A percentile compares a stretch with the other conserved stretches of the same genome.
Evolutionary conservation across 2,329 filamentous ascomycete genomes (phyloP).

Genomic region (Tolypocladium album): DNA sequence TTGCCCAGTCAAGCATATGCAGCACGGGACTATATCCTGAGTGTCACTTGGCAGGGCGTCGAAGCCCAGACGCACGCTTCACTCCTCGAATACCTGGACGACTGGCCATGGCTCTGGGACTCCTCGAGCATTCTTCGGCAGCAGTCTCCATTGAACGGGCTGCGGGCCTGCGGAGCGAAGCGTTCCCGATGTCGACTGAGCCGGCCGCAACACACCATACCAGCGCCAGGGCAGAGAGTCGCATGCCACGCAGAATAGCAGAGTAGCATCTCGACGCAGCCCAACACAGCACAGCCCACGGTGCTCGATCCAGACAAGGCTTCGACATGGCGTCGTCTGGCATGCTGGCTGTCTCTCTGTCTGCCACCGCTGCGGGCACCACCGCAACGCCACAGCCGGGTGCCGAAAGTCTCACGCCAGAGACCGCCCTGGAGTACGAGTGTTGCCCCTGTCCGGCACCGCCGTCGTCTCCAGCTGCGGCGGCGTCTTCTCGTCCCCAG

Average conservation of each 20-base stretch:
- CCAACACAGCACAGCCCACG: too few relatives aligned
- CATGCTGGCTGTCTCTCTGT: neutral
- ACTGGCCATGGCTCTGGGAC: neutral
- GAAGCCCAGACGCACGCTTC: neutral
- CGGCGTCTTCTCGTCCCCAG: neutral
- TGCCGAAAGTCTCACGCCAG: neutral
- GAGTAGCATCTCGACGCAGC: neutral
- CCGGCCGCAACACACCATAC: neutral
- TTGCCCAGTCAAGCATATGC: neutral
- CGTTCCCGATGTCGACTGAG: neutral
- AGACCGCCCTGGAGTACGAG: neutral
- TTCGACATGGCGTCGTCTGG: neutral
- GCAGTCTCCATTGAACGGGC: neutral
- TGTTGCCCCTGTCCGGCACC: neutral
- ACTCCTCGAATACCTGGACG: neutral
- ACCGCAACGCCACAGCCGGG: neutral
- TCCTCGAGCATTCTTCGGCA: neutral
- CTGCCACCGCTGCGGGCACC: neutral
- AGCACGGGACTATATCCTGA: neutral
- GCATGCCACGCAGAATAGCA: neutral
- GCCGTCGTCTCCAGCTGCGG: neutral
- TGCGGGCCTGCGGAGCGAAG: neutral
- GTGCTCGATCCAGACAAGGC: neutral
- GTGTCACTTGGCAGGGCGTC: neutral
- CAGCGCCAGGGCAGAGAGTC: neutral